Evolutionary conservation across 2,329 filamentous ascomycete species (phyloP), one percentile per base, ranked within the genome.

Genomic region (Sphaerulina populicola): DNA sequence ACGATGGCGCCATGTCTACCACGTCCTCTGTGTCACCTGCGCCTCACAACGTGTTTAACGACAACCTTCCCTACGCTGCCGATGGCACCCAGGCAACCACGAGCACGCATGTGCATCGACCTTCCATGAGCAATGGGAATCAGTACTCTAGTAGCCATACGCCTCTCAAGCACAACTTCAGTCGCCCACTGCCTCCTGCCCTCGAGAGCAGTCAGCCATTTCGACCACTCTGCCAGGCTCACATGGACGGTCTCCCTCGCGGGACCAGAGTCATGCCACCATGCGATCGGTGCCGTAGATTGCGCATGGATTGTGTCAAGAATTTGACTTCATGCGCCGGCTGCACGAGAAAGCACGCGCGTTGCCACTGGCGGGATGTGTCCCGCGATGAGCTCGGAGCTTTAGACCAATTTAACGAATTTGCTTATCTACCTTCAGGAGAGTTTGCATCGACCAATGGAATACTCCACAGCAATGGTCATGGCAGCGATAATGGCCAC

Each of bases 261-360:
- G 87, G 87, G 3, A 85, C 88, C 49, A 74, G 79, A 5, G 86
- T 94, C 44, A 69, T 80, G n/a, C 89, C 88, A 8, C 86, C 88
- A 0, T 94, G 88, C 64, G 89, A 94, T 65, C 77, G 88, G 35
- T 94, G 88, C 65, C 78, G 88, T 40, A 77, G 88, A 29, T 73
- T 94, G 12, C 82, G 86, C 57, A 86, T 89, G 71, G 81, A 88
- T 52, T 94, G 88, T 56, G 73, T 90, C 43, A 94, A 94, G 69
- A 86, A 94, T 56, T 74, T 93, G 36, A 94, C 88, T 0, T 87
- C 88, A 7, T 94, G 89, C 64, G 81, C 85, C 67, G 88, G 87
- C 18, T 94, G 88, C 67, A 94, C 88, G 0, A 90, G 87, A 66
- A 94, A 94, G 66, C 88, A 94, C 65, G 87, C 87, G 15, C 90